These are phyloP conservation scores for Gracilariopsis chorda DNA, from an alignment of 23 red algal genomes.

Conservation along the genomic window DNA sequence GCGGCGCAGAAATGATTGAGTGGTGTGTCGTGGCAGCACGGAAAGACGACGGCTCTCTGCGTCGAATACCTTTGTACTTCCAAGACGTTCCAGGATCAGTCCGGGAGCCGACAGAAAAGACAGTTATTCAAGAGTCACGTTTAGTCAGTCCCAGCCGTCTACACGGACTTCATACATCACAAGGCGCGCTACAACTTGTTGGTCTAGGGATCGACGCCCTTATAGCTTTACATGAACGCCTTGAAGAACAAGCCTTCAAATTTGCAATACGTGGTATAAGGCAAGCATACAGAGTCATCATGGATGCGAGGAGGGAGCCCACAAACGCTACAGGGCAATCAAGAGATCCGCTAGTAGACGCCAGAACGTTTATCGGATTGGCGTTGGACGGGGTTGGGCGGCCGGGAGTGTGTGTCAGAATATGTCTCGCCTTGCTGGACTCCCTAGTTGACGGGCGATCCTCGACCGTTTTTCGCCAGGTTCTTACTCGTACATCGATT, in stretches of 20 bases:
- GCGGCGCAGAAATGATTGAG: constrained; percentile 49
- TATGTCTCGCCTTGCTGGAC: constrained; percentile 40
- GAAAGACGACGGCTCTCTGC: background rate
- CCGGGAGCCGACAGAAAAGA: background rate
- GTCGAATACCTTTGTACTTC: constrained; percentile 30
- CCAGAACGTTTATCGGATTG: constrained; percentile 25
- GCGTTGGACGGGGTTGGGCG: constrained; percentile 26
- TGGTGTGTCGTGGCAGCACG: constrained; percentile 22
- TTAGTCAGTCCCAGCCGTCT: constrained; percentile 31
- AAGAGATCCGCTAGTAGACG: constrained; percentile 32
- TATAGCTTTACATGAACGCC: background rate
- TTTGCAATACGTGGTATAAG: constrained; percentile 32
- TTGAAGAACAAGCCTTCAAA: background rate
- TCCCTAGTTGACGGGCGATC: constrained; percentile 21
- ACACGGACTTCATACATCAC: background rate
- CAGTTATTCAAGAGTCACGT: constrained; percentile 34
- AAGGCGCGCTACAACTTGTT: constrained; percentile 33
- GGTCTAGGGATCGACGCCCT: constrained; percentile 35
- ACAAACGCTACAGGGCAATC: constrained; percentile 6
- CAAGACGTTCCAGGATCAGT: background rate
- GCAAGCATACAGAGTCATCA: constrained; percentile 2
- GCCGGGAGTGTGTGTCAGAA: background rate
- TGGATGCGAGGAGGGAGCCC: constrained; percentile 48
- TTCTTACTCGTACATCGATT: constrained; percentile 20
- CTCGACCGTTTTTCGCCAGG: constrained; percentile 8